Percentiles rank a stretch among this genome's conserved stretches.
Conservation (phyloP, 345 rosid genomes). For the Euphorbia lathyris region DNA sequence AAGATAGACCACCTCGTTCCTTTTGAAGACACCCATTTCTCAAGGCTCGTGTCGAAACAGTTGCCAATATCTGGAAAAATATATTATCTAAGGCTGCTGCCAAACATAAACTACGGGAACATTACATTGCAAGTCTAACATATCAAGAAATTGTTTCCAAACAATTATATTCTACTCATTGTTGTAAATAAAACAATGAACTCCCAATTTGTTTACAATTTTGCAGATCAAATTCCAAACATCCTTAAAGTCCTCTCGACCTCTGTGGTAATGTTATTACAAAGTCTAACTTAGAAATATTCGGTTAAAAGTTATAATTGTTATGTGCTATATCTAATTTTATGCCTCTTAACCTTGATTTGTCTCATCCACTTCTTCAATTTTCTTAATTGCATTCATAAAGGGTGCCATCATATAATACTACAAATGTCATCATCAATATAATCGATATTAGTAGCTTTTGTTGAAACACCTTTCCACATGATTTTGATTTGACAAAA, state of each 20-base stretch:
- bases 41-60: constrained; percentile 84
- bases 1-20: constrained; percentile 88
- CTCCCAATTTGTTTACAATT: not conserved
- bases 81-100: not conserved
- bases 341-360: too few species aligned
- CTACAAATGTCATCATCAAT: too few species aligned
- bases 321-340: too few species aligned
- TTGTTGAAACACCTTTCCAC: too few species aligned
- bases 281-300: not conserved
- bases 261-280: not conserved
- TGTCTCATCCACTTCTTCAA: too few species aligned
- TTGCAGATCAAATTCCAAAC: not conserved
- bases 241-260: not conserved
- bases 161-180: not conserved
- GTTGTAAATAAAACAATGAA: not conserved
- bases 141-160: not conserved
- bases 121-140: not conserved
- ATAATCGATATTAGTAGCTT: too few species aligned
- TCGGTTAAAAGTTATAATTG: too few species aligned
- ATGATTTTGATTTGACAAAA: too few species aligned
- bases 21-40: constrained; percentile 99
- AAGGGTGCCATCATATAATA: too few species aligned
- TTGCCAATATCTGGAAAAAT: constrained; percentile 63
- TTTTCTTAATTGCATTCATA: too few species aligned
- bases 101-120: not conserved